phyloP scores from a whole-genome alignment of 768 basidiomycete genomes.

The Kondoa subrosea region DNA sequence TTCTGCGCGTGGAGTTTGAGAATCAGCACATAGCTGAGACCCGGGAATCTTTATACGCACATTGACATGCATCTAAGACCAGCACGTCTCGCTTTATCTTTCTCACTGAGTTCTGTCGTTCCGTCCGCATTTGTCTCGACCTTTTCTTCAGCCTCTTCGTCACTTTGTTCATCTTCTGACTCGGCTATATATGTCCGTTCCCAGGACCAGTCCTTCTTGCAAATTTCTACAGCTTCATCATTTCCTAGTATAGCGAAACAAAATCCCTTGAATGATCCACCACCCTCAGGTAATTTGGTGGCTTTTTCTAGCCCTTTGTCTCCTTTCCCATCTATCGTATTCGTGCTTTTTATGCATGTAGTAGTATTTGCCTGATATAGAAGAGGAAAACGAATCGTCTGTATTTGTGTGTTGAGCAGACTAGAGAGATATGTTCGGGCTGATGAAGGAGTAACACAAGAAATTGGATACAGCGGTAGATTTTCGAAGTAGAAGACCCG shows the following conservation, averaged over 20 bases:
- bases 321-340: background rate
- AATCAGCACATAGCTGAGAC: background rate
- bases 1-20: constrained; percentile 1
- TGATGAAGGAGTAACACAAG: background rate
- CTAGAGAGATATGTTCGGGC: constrained; percentile 11
- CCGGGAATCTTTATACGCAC: constrained; percentile 6
- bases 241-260: constrained; percentile 16
- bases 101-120: background rate
- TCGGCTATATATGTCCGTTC: background rate
- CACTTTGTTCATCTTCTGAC: constrained; percentile 5
- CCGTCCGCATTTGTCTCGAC: background rate
- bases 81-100: background rate
- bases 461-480: constrained; percentile 12
- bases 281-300: constrained; percentile 19
- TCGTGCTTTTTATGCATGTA: background rate
- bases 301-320: background rate
- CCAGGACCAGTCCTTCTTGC: constrained; percentile 19
- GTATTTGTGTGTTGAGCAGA: constrained; percentile 11
- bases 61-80: constrained; percentile 18
- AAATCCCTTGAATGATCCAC: constrained; percentile 26
- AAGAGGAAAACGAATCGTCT: constrained; percentile 19
- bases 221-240: constrained; percentile 13
- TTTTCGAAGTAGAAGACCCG: constrained; percentile 22
- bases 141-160: background rate
- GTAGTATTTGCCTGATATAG: constrained; percentile 9